Evolutionary conservation across 257 asterid genomes (phyloP).

Genomic region (Solanum chmielewskii): DNA sequence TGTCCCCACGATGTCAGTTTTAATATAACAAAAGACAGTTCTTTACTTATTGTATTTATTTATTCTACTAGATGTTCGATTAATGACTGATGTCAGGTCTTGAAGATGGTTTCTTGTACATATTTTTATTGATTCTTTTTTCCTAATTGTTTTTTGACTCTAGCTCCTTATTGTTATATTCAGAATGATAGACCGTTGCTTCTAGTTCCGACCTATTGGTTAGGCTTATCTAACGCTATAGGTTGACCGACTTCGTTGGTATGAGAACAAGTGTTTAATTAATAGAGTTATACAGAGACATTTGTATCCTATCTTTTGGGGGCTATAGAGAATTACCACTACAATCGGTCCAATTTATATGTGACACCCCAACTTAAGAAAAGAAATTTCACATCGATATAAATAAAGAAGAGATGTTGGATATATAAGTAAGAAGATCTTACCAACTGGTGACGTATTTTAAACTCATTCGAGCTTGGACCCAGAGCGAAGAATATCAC

Average conservation of each 20-base stretch:
- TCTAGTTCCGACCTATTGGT: neutral
- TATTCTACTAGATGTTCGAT: too few species aligned
- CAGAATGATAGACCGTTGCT: neutral
- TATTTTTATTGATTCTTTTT: too few species aligned
- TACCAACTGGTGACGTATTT: neutral
- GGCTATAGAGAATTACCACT: neutral
- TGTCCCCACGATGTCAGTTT: neutral
- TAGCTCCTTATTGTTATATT: neutral
- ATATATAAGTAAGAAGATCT: neutral
- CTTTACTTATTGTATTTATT: neutral
- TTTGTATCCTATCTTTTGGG: neutral
- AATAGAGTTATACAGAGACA: fast-evolving
- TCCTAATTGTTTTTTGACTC: neutral
- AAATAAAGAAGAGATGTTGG: neutral
- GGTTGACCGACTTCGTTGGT: neutral
- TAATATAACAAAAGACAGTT: neutral
- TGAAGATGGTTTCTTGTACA: neutral
- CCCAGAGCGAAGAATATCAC: neutral
- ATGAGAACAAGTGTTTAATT: neutral
- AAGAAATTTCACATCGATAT: too few species aligned
- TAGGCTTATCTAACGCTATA: too few species aligned
- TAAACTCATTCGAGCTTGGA: too few species aligned
- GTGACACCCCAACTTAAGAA: neutral
- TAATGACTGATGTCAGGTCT: neutral
- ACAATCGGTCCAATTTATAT: neutral